These are phyloP conservation scores for Phaeophleospora eucalypticola DNA, from an alignment of 2,329 filamentous ascomycete genomes.

Conservation along the genomic window DNA sequence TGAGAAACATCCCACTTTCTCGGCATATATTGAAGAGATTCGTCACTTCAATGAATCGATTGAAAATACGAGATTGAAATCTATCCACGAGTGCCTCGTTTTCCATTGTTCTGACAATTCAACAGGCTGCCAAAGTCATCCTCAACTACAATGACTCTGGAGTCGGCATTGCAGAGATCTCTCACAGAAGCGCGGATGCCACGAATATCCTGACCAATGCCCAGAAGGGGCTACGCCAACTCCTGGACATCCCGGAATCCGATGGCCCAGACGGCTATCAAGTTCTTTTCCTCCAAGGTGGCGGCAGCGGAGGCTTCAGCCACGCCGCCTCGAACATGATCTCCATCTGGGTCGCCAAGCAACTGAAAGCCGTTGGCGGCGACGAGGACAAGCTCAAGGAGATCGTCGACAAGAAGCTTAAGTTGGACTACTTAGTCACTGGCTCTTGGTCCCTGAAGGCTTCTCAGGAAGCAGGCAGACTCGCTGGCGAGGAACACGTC, in stretches of 20 bases:
- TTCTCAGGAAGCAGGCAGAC: conserved; percentile 71
- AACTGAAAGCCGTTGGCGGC: conserved; percentile 41
- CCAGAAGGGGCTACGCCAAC: conserved; percentile 67
- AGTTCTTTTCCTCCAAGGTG: conserved; percentile 80
- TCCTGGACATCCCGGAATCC: conserved; percentile 76
- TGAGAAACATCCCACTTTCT: not conserved
- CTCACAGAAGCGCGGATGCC: conserved; percentile 77
- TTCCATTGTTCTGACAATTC: not conserved
- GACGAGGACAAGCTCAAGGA: conserved; percentile 59
- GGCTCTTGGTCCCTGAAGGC: conserved; percentile 90
- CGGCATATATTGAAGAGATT: too few relatives aligned
- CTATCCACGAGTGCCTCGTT: too few relatives aligned
- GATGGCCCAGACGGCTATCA: conserved; percentile 81
- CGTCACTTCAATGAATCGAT: too few relatives aligned
- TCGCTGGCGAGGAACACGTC: conserved; percentile 73
- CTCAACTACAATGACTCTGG: conserved; percentile 78
- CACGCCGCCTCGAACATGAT: conserved; percentile 81
- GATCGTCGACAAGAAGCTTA: conserved; percentile 64
- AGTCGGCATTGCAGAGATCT: conserved; percentile 83
- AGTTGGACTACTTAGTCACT: conserved; percentile 85
- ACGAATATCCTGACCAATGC: conserved; percentile 73
- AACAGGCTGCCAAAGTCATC: conserved; percentile 58
- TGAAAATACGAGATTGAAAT: too few relatives aligned
- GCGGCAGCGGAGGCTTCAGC: conserved; percentile 81
- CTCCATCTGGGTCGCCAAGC: conserved; percentile 70